Conservation (phyloP, 495 filamentous ascomycete genomes). For the Penicillium simplicissimum region DNA sequence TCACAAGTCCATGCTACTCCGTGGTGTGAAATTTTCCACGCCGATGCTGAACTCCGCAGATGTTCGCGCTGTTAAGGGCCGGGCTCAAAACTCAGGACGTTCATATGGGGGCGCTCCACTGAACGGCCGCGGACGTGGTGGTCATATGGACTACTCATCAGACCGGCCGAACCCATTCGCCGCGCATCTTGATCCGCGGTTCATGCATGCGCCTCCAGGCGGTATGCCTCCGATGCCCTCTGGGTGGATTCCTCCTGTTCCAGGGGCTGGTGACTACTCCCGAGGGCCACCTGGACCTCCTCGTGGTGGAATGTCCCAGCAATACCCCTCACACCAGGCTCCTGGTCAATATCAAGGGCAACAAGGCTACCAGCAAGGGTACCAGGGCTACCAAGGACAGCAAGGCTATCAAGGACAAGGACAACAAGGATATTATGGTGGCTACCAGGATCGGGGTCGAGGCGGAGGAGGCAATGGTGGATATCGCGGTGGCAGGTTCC, state of each 20-base stretch:
- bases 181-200: constrained; percentile 54
- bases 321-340: constrained; percentile 29
- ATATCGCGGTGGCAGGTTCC: constrained; percentile 32
- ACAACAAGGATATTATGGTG: constrained; percentile 25
- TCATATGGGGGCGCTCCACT: constrained; percentile 64
- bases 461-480: constrained; percentile 26
- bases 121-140: constrained; percentile 51
- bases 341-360: constrained; percentile 31
- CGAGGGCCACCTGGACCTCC: constrained; percentile 46
- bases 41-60: constrained; percentile 73
- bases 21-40: constrained; percentile 70
- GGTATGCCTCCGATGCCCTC: constrained; percentile 34
- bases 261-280: constrained; percentile 36
- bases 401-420: constrained; percentile 19
- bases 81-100: constrained; percentile 59
- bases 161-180: constrained; percentile 56
- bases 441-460: constrained; percentile 28
- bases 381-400: constrained; percentile 25
- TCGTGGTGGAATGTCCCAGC: constrained; percentile 37
- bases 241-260: constrained; percentile 42
- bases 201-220: constrained; percentile 36
- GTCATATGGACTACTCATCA: constrained; percentile 49
- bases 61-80: constrained; percentile 64
- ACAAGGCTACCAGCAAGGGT: constrained; percentile 15
- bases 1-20: constrained; percentile 94